Base-by-base conservation (phyloP, 2,329 filamentous ascomycete species). In the Botrytis galanthina region DNA sequence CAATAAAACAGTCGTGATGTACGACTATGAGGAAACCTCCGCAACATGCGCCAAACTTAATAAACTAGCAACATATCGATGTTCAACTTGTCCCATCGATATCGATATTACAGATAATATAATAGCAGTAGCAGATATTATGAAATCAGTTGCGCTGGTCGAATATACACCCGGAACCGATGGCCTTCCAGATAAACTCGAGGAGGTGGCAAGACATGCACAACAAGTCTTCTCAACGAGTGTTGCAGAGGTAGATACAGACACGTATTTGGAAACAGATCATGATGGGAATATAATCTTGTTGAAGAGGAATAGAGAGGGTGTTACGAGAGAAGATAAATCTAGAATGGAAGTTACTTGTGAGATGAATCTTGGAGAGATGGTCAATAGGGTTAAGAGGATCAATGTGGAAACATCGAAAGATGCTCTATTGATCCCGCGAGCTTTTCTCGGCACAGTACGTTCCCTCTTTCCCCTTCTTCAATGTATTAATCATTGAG, bases 371-470 rank as follows among this genome's bases (percentile, higher is more conserved):
- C 85, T 99, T 16, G 95, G 96, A 1, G 95, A 99, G 81, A 94
- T 96, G 88, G 93, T 98, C 72, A 99, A 99, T 80, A 88, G 90
- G 46, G 97, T 98, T 72, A 88, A 91, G 35, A 89, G 89, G 42
- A 88, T 98, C 29, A 86, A 91, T 71, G 89, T 97, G 16, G 86
- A 89, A 42, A 85, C 89, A 4, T 87, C 86, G 29, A 84, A 89
- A 48, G 90, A 87, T 76, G 90, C 93, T 14, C 85, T 91, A 39
- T 90, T 98, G 12, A 84, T 91, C 12, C 95, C 96, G 0, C 90
- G 89, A 79, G 96, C 96, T 32, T 98, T 98, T 80, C 83, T 98
- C 70, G 95, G 89, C 74, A 98, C 96, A 71, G 95, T 95, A 87
- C 84, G 92, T 82, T 70, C 39, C 62, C 22, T 37, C 26, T 42